Base-by-base conservation (phyloP, 371 early-diverging fungal genomes). In the Gilbertella persicaria region DNA sequence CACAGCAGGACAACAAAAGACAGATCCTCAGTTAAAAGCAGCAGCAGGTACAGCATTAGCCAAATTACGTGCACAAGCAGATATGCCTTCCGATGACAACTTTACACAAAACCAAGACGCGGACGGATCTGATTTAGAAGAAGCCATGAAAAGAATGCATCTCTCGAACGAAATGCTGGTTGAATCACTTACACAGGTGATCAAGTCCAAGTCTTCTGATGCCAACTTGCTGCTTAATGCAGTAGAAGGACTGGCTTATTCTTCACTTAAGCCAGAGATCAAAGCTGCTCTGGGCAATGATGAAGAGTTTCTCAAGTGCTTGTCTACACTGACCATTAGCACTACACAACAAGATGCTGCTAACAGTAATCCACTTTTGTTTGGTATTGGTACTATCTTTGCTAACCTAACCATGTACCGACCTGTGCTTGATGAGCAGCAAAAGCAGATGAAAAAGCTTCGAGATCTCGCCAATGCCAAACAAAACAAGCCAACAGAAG, bases 201-300 rank as follows among this genome's bases (percentile, higher is more conserved):
- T 86, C 38, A 68, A 66, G n/a, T 52, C 50, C 7, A 57, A 68
- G 28, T 59, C 66, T 41, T 66, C 71, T 4, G 78, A 79, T 45
- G 41, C 41, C 1, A 50, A 56, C 7, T 21, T 65, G 2, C 21
- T 73, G 3, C 21, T 73, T 25, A 71, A 67, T 33, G 73, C 77
- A 4, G 75, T 92, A 2, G 94, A 94, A 64, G 89, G 87, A 6
- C 67, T 94, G 4, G 86, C 92, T 1, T 92, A 91, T 51, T 71
- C 89, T 17, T 78, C 85, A 25, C 60, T 87, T 23, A 70, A 83
- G 36, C 73, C 85, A 0, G 60, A 63, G 5, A 71, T 86, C 36
- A 91, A 91, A 64, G 88, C 84, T 19, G 43, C 66, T 5, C 69
- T 94, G 19, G 72, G 73, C 0, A 64, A 72, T 0, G 83, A 90